phyloP scores from a whole-genome alignment of 495 filamentous ascomycete genomes.

The Diplogelasinospora grovesii region DNA sequence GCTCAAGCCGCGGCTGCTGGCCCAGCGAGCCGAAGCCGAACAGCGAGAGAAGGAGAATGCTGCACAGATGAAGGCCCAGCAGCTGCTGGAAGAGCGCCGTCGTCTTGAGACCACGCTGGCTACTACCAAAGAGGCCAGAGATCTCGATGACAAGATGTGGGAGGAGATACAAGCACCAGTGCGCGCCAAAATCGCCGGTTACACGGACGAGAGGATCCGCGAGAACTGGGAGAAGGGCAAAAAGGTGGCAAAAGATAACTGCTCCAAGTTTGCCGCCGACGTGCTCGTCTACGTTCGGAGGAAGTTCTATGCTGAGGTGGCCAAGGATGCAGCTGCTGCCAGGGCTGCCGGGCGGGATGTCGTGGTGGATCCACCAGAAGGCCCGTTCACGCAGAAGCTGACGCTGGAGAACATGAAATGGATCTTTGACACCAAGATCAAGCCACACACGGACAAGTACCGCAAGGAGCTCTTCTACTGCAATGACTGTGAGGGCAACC shows the following conservation, averaged over 20 bases:
- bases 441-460: slow-evolving; percentile 52
- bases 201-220: slow-evolving; percentile 59
- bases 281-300: slow-evolving; percentile 56
- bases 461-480: slow-evolving; percentile 69
- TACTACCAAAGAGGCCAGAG: slow-evolving; percentile 50
- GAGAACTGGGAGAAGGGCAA: slow-evolving; percentile 51
- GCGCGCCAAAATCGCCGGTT: slow-evolving; percentile 49
- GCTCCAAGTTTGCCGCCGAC: slow-evolving; percentile 58
- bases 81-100: slow-evolving; percentile 23
- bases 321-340: slow-evolving; percentile 40
- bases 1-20: slow-evolving; percentile 56
- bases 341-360: slow-evolving; percentile 36
- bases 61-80: slow-evolving; percentile 32
- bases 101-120: slow-evolving; percentile 20
- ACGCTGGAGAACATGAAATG: slow-evolving; percentile 82
- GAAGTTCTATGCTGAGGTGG: slow-evolving; percentile 53
- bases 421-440: slow-evolving; percentile 70
- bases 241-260: slow-evolving; percentile 51
- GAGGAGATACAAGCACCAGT: slow-evolving; percentile 60
- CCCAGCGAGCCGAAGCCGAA: slow-evolving; percentile 56
- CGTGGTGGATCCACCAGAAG: slow-evolving; percentile 41
- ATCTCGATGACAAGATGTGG: slow-evolving; percentile 56
- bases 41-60: slow-evolving; percentile 41
- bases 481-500: slow-evolving; percentile 54
- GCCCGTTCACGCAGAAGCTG: slow-evolving; percentile 50